Conservation (phyloP, 2,329 filamentous ascomycete genomes). For the Botrytis deweyae region DNA sequence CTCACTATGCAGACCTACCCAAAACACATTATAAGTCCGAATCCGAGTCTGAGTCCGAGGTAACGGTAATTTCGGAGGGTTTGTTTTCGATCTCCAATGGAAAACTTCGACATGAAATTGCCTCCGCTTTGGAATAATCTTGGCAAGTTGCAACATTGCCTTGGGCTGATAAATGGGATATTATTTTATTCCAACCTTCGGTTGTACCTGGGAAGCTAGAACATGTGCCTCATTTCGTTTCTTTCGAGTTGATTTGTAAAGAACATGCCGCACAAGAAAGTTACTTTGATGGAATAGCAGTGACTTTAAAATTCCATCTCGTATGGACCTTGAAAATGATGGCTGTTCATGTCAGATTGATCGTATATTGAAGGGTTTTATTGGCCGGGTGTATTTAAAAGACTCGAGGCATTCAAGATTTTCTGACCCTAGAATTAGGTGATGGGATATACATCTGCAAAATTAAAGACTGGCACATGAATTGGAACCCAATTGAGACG, state of each 20-base stretch:
- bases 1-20: neutral
- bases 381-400: neutral
- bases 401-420: neutral
- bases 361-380: neutral
- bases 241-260: neutral
- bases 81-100: constrained; percentile 3
- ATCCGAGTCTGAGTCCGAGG: neutral
- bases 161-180: neutral
- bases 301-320: neutral
- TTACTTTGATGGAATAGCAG: neutral
- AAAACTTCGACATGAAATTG: neutral
- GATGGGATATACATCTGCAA: neutral
- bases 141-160: neutral
- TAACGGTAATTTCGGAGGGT: constrained; percentile 12
- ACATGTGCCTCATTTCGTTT: neutral
- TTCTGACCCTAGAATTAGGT: neutral
- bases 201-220: neutral
- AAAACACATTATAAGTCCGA: neutral
- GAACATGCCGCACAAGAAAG: neutral
- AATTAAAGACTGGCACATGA: neutral
- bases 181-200: neutral
- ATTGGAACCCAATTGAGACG: neutral
- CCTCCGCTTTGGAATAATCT: neutral
- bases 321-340: neutral
- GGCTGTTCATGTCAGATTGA: neutral